Percentiles rank a stretch among this genome's conserved stretches.
These are phyloP conservation scores for Diaporthe citrichinensis DNA, from an alignment of 2,329 filamentous ascomycete genomes.

Conservation along the genomic window DNA sequence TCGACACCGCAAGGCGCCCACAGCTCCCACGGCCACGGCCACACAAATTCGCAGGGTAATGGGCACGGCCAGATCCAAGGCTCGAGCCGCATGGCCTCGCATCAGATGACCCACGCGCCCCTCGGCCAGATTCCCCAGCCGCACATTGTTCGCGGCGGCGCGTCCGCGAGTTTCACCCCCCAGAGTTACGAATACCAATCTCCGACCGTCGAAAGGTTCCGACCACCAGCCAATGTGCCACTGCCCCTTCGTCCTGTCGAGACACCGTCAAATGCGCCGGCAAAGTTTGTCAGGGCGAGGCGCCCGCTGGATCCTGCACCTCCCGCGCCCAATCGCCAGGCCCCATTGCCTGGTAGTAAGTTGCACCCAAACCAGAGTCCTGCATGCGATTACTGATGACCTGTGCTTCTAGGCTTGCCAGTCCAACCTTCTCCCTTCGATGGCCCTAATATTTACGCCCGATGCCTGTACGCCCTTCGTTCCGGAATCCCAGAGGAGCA, in stretches of 20 bases:
- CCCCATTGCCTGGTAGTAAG: slow-evolving; percentile 71
- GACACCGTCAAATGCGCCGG: slow-evolving; percentile 81
- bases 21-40: slow-evolving; percentile 45
- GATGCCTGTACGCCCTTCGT: slow-evolving; percentile 86
- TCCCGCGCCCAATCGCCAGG: slow-evolving; percentile 27
- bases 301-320: slow-evolving; percentile 56
- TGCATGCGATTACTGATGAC: neutral
- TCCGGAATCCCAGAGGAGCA: slow-evolving; percentile 86
- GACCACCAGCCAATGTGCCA: slow-evolving; percentile 74
- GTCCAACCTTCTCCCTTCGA: slow-evolving; percentile 62
- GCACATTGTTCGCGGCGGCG: slow-evolving; percentile 54
- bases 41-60: slow-evolving; percentile 47
- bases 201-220: slow-evolving; percentile 76
- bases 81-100: slow-evolving; percentile 34
- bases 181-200: slow-evolving; percentile 70
- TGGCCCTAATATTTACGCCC: slow-evolving; percentile 91
- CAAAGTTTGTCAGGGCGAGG: slow-evolving; percentile 72
- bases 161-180: slow-evolving; percentile 65
- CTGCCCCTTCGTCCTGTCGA: slow-evolving; percentile 80
- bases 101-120: slow-evolving; percentile 36
- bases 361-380: slow-evolving; percentile 44
- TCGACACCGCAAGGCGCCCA: slow-evolving; percentile 47
- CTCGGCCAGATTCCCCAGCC: slow-evolving; percentile 49
- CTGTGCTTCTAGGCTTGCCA: slow-evolving; percentile 41
- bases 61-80: slow-evolving; percentile 34